phyloP scores from a whole-genome alignment of 1,284 basidiomycete species.

The Cutaneotrichosporon cavernicola region DNA sequence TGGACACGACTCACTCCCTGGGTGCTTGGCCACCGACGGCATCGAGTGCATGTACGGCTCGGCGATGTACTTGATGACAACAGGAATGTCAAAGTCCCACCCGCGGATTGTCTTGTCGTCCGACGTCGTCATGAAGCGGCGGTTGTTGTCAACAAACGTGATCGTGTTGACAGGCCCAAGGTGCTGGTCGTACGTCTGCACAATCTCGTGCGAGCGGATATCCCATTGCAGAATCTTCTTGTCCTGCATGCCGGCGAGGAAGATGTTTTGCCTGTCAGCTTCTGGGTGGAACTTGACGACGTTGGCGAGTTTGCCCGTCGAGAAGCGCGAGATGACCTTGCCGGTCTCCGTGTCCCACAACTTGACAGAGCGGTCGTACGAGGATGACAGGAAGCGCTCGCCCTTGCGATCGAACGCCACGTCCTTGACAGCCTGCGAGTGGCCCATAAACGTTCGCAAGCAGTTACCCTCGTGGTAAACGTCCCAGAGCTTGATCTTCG shows the following conservation, averaged over 20 bases:
- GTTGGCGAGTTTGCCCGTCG: conserved; percentile 94
- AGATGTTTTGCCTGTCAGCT: conserved; percentile 91
- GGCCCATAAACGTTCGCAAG: conserved; percentile 94
- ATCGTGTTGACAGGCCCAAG: conserved; percentile 97
- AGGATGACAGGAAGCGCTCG: conserved; percentile 82
- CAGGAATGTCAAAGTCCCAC: conserved; percentile 98
- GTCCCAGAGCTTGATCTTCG: conserved; percentile 99
- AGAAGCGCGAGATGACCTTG: conserved; percentile 88
- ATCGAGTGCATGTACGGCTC: conserved; percentile 99
- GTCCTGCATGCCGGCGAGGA: conserved; percentile 97
- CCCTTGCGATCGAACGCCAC: conserved; percentile 93
- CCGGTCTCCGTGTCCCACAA: conserved; percentile 99
- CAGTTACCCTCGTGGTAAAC: conserved; percentile 96
- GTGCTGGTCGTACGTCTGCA: conserved; percentile 98
- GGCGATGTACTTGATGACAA: conserved; percentile 99
- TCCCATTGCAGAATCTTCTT: conserved; percentile 99
- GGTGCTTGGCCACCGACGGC: conserved; percentile 94
- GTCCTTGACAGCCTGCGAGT: conserved; percentile 94
- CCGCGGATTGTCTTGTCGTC: conserved; percentile 99
- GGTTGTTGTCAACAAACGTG: conserved; percentile 92
- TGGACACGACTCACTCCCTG: conserved; percentile 68
- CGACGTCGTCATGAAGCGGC: conserved; percentile 95
- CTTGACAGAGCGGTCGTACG: conserved; percentile 96
- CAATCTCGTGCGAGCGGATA: conserved; percentile 85
- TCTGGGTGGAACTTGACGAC: conserved; percentile 94